These are phyloP conservation scores for Gentiana macrophylla DNA, from an alignment of 257 asterid species.

Conservation along the genomic window DNA sequence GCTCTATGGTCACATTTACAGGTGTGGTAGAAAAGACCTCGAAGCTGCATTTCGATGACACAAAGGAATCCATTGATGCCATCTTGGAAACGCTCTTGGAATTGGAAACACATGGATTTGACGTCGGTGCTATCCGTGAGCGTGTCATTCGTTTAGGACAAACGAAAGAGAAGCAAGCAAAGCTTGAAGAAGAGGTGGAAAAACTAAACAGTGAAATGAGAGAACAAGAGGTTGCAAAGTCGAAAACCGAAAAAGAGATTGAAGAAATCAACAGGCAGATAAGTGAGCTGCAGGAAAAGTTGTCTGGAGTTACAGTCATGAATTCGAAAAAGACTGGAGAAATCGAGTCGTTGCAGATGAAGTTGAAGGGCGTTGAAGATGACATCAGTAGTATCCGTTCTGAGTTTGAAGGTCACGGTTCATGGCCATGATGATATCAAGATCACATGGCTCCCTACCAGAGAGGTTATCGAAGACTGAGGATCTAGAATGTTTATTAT, in stretches of 20 bases:
- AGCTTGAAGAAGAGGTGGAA: conserved; percentile 16
- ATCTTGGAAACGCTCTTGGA: conserved; percentile 43
- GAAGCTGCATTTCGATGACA: conserved; percentile 29
- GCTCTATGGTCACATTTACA: conserved; percentile 57
- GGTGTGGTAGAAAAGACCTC: conserved; percentile 42
- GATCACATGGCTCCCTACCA: too few species aligned
- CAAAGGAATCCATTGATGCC: conserved; percentile 29
- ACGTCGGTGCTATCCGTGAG: conserved; percentile 26
- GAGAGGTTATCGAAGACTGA: too few species aligned
- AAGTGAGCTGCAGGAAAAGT: conserved; percentile 33
- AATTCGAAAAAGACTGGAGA: conserved; percentile 28
- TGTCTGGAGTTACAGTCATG: conserved; percentile 11
- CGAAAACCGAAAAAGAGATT: conserved; percentile 29
- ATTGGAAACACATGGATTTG: conserved; percentile 68
- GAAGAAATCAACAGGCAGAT: conserved; percentile 33
- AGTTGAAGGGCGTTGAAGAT: conserved; percentile 21
- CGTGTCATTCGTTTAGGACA: conserved; percentile 24
- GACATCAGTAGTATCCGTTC: conserved; percentile 10
- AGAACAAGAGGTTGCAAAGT: conserved; percentile 15
- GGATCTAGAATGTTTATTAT: too few species aligned
- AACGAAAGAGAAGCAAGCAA: conserved; percentile 28
- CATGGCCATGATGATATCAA: too few species aligned
- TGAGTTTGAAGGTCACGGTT: conserved; percentile 16
- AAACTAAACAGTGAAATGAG: conserved; percentile 22
- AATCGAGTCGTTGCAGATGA: conserved; percentile 23